A percentile compares a stretch with the other conserved stretches of the same genome.
Evolutionary conservation across 2,329 filamentous ascomycete genomes (phyloP).

Genomic region (Venturia effusa): DNA sequence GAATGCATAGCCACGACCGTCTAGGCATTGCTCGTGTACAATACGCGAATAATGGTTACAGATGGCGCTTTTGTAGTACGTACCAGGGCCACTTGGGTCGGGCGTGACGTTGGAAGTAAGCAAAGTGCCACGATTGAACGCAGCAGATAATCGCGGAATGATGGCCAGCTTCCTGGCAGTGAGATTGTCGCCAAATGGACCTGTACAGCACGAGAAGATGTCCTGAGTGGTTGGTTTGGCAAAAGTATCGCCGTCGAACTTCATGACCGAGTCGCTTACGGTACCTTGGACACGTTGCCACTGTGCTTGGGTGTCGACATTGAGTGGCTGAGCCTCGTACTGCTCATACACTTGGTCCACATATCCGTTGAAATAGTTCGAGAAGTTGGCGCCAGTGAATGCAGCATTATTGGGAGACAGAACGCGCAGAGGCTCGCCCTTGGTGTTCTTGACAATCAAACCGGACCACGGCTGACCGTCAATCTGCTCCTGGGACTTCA

Average conservation of each 20-base stretch:
- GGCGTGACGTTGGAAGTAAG: constrained; percentile 34
- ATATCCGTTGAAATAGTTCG: constrained; percentile 42
- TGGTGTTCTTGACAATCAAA: constrained; percentile 35
- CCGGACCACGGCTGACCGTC: constrained; percentile 48
- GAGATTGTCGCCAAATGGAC: constrained; percentile 43
- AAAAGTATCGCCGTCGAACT: constrained; percentile 41
- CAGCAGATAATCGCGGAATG: constrained; percentile 60
- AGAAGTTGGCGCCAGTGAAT: constrained; percentile 35
- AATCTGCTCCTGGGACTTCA: constrained; percentile 41
- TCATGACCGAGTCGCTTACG: constrained; percentile 34
- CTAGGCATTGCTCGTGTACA: constrained; percentile 48
- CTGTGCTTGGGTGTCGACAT: constrained; percentile 49
- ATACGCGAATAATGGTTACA: constrained; percentile 50
- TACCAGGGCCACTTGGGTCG: constrained; percentile 25
- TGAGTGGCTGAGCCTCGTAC: constrained; percentile 25
- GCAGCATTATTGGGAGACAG: constrained; percentile 36
- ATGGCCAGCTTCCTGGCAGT: constrained; percentile 41
- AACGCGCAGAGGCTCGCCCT: constrained; percentile 28
- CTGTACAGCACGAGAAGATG: constrained; percentile 56
- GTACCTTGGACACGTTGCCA: constrained; percentile 43
- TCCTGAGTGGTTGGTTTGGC: constrained; percentile 46
- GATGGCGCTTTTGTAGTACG: constrained; percentile 24
- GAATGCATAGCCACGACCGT: constrained; percentile 54
- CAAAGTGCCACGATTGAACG: constrained; percentile 64
- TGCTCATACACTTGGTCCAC: constrained; percentile 41